phyloP scores from a whole-genome alignment of 108 stramenopile genomes.

The Discostella pseudostelligera region DNA sequence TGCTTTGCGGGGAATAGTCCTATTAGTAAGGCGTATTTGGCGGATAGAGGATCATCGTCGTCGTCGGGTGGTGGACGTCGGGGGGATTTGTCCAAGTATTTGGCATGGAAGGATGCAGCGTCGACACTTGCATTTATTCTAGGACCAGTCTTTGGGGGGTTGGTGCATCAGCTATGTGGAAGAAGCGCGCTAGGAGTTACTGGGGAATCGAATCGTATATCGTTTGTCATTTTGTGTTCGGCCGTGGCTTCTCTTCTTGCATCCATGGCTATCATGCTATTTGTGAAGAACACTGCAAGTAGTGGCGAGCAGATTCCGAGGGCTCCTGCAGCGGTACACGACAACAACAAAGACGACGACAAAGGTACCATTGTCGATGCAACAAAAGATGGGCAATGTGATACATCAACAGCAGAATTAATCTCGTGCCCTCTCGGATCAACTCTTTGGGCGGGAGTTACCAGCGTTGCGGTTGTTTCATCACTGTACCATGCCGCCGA shows the following conservation, averaged over 20 bases:
- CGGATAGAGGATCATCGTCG: slow-evolving; percentile 52
- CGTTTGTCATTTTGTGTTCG: slow-evolving; percentile 64
- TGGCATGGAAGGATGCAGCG: slow-evolving; percentile 75
- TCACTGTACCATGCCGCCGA: slow-evolving; percentile 73
- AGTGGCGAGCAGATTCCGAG: not conserved
- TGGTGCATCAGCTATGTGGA: slow-evolving; percentile 42
- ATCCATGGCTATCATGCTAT: slow-evolving; percentile 36
- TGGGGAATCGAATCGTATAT: slow-evolving; percentile 42
- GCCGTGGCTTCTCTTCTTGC: slow-evolving; percentile 62
- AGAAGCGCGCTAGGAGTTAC: slow-evolving; percentile 13
- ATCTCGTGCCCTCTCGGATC: slow-evolving; percentile 71
- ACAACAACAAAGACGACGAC: not conserved
- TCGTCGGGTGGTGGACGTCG: slow-evolving; percentile 17
- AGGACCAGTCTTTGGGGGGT: slow-evolving; percentile 69
- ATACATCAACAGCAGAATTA: slow-evolving; percentile 27
- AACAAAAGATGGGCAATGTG: slow-evolving; percentile 1
- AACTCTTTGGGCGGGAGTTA: slow-evolving; percentile 67
- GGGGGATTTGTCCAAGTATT: slow-evolving; percentile 42
- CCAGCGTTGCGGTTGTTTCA: slow-evolving; percentile 66
- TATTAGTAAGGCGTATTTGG: slow-evolving; percentile 78
- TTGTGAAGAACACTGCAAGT: slow-evolving; percentile 34
- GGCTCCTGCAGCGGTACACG: not conserved
- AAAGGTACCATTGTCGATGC: not conserved
- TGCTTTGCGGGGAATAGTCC: slow-evolving; percentile 69
- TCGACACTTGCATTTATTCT: slow-evolving; percentile 73